phyloP scores from a whole-genome alignment of 2,329 filamentous ascomycete genomes.

The Alternaria burnsii region DNA sequence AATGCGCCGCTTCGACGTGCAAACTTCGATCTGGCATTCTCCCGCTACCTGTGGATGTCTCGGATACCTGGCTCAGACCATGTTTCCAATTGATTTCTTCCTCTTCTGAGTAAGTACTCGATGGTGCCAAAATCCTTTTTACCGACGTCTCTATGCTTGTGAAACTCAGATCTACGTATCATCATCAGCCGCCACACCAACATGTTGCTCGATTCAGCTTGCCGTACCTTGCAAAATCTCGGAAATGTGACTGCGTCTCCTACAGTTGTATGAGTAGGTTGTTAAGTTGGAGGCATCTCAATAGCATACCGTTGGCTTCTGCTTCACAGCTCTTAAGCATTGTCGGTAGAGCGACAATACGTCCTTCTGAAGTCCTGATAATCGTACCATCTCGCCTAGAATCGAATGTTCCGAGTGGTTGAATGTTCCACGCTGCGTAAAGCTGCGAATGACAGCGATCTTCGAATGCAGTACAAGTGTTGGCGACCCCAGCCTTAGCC shows the following conservation, averaged over 20 bases:
- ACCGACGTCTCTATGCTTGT: conserved; percentile 71
- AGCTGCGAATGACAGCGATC: neutral
- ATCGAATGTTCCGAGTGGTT: neutral
- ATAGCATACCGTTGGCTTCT: conserved; percentile 76
- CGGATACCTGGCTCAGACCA: conserved; percentile 83
- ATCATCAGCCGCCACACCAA: conserved; percentile 12
- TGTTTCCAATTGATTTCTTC: conserved; percentile 79
- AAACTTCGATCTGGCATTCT: neutral
- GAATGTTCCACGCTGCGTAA: conserved; percentile 5
- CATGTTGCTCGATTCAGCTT: neutral
- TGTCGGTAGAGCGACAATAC: conserved; percentile 86
- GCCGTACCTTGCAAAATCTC: conserved; percentile 67
- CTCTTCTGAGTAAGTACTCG: conserved; percentile 85
- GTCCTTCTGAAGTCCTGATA: conserved; percentile 90
- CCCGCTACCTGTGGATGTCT: conserved; percentile 56
- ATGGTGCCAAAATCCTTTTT: conserved; percentile 88
- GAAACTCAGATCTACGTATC: conserved; percentile 73
- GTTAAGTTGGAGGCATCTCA: neutral
- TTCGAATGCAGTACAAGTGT: neutral
- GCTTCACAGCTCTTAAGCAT: conserved; percentile 81
- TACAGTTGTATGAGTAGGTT: conserved; percentile 41
- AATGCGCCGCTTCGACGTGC: neutral
- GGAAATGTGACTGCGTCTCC: conserved; percentile 68
- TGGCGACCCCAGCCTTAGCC: neutral
- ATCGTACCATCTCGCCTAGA: conserved; percentile 54